These are phyloP conservation scores for Apiotrichum laibachii DNA, from an alignment of 1,284 basidiomycete species.

Conservation along the genomic window DNA sequence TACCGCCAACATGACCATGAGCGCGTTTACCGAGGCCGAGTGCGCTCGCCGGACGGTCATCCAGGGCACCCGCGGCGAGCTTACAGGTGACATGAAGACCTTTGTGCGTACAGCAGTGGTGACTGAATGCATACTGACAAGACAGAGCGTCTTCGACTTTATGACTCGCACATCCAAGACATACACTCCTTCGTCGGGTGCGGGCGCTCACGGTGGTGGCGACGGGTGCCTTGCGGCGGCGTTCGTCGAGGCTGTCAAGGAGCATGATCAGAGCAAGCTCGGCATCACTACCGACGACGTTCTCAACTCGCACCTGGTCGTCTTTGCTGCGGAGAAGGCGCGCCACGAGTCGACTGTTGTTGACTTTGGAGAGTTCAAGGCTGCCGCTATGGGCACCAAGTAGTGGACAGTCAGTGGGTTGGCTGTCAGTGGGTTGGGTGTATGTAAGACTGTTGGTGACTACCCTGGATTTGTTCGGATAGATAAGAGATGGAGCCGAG, in stretches of 20 bases:
- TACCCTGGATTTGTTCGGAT: too few relatives aligned
- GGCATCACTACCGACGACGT: conserved; percentile 65
- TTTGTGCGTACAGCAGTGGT: conserved; percentile 52
- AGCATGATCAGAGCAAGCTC: conserved; percentile 58
- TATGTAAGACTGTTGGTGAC: too few relatives aligned
- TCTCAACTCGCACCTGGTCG: conserved; percentile 71
- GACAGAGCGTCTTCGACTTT: conserved; percentile 66
- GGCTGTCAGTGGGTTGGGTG: too few relatives aligned
- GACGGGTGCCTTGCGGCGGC: conserved; percentile 67
- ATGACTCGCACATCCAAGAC: conserved; percentile 55
- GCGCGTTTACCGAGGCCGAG: conserved; percentile 54
- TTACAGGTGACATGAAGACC: conserved; percentile 72
- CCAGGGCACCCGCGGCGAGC: conserved; percentile 77
- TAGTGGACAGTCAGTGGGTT: neutral
- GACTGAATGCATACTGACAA: neutral
- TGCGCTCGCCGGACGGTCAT: conserved; percentile 72
- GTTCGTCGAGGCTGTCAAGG: conserved; percentile 69
- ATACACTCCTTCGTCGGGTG: conserved; percentile 55
- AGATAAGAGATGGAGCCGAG: too few relatives aligned
- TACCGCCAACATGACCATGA: conserved; percentile 78
- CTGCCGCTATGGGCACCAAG: conserved; percentile 11
- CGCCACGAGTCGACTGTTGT: conserved; percentile 65
- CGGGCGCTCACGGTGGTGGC: conserved; percentile 75
- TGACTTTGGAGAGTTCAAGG: conserved; percentile 51
- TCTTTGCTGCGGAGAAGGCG: conserved; percentile 78